Conservation (phyloP, 75 land plant species). For the Picea glauca region DNA sequence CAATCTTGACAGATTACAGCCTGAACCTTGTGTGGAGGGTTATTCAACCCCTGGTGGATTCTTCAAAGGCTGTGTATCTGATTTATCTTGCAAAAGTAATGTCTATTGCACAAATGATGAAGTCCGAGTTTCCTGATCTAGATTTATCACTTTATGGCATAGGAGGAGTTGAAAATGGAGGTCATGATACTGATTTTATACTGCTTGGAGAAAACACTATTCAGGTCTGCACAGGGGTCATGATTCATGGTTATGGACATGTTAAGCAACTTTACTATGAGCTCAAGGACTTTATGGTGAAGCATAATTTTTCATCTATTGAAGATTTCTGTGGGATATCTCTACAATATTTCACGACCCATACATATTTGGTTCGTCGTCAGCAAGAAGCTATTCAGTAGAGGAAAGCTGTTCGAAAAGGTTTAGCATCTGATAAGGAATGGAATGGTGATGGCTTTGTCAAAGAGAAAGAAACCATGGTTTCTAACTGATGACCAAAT, state of each 20-base stretch:
- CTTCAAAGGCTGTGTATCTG: constrained; percentile 93
- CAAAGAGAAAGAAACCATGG: constrained; percentile 94
- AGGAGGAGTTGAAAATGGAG: constrained; percentile 97
- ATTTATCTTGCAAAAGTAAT: constrained; percentile 95
- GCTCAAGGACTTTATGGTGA: constrained; percentile 90
- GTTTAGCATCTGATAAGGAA: constrained; percentile 89
- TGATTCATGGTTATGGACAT: constrained; percentile 95
- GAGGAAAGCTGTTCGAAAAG: constrained; percentile 66
- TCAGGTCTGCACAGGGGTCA: constrained; percentile 99
- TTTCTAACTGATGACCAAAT: constrained; percentile 57
- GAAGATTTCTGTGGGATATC: constrained; percentile 97
- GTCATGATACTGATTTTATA: constrained; percentile 92
- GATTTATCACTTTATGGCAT: constrained; percentile 84
- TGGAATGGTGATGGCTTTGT: constrained; percentile 99
- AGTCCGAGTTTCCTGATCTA: constrained; percentile 17
- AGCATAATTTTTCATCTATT: constrained; percentile 85
- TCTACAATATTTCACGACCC: constrained; percentile 90
- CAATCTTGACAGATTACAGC: constrained; percentile 82
- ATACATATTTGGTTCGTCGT: constrained; percentile 79
- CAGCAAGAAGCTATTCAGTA: constrained; percentile 77
- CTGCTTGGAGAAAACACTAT: constrained; percentile 94
- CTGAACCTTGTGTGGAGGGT: constrained; percentile 99
- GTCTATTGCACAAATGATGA: constrained; percentile 98
- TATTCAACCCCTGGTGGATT: constrained; percentile 97
- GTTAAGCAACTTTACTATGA: constrained; percentile 84